Evolutionary conservation across 2,329 filamentous ascomycete genomes (phyloP), one percentile per base, ranked within the genome.

Genomic region (Plectosphaerella cucumerina): DNA sequence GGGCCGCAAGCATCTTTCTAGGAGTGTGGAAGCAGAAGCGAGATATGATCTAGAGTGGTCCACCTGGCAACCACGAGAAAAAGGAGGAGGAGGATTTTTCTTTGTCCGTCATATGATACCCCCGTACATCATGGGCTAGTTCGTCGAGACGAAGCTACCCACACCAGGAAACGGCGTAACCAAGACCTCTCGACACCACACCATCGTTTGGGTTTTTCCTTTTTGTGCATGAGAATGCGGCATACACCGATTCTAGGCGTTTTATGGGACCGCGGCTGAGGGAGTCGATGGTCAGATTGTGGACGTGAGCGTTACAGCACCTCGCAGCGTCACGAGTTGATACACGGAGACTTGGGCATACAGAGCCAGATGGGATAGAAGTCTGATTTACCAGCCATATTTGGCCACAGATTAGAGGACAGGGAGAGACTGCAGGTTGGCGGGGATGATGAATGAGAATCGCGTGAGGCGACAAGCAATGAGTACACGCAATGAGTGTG

Each of bases 1-100:
- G 65, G 65, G 9, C 59, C 62, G 3, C 61, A 59, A 44, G 59
- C 58, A 14, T 65, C 65, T 44, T 69, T 23, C 15, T 50, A 31
- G 17, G 18, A 31, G 9, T 37, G 15, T 12, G 23, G n/a, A 50
- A 18, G n/a, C n/a, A n/a, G n/a, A n/a, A n/a, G n/a, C n/a, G n/a
- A n/a, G 17, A 23, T n/a, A 17, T n/a, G n/a, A n/a, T 42, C 8
- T 18, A 31, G 10, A 3, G 9, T 8, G 26, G 17, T n/a, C n/a
- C n/a, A 47, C 14, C 44, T 10, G 8, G 15, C 6, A 26, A 12
- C 14, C n/a, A 22, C 21, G 15, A 33, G n/a, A 11, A 12, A 15
- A 33, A 23, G 21, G 11, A 41, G 6, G 26, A 26, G 35, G 48
- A 18, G 52, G 47, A 43, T 50, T 53, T 49, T 18, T 42, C 35